These are phyloP conservation scores for Amanita exitialis DNA, from an alignment of 768 basidiomycete genomes.

Conservation along the genomic window DNA sequence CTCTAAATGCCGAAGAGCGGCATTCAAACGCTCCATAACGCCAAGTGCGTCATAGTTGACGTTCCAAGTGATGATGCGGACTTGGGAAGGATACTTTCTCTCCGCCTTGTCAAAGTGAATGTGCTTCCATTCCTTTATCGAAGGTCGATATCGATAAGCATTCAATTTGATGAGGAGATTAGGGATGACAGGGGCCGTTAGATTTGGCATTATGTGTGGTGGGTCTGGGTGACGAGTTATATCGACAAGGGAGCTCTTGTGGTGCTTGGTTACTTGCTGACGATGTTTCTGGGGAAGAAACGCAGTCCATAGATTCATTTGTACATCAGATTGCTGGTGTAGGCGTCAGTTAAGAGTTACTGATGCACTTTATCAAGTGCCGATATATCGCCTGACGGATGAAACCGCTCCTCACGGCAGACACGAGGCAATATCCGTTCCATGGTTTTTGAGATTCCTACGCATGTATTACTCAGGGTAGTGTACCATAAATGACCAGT, in stretches of 20 bases:
- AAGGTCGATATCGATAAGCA: slow-evolving; percentile 29
- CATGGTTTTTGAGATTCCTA: neutral
- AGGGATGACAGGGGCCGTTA: slow-evolving; percentile 15
- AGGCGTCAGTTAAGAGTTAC: neutral
- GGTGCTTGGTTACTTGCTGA: neutral
- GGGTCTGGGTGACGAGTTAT: neutral
- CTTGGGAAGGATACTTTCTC: slow-evolving; percentile 26
- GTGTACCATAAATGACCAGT: neutral
- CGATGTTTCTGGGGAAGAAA: neutral
- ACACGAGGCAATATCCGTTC: slow-evolving; percentile 1
- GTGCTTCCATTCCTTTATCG: slow-evolving; percentile 37
- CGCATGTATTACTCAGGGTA: neutral
- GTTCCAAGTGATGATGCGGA: slow-evolving; percentile 68
- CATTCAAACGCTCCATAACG: slow-evolving; percentile 31
- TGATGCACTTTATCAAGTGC: neutral
- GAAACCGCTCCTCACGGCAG: neutral
- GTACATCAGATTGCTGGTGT: neutral
- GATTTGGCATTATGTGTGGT: neutral
- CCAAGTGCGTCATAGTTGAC: slow-evolving; percentile 36
- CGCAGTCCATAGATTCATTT: neutral
- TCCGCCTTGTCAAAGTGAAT: slow-evolving; percentile 20
- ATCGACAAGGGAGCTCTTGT: neutral
- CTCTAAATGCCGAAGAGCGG: slow-evolving; percentile 46
- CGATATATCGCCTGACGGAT: neutral
- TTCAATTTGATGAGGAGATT: slow-evolving; percentile 20